Percentiles rank a stretch among this genome's conserved stretches.
Conservation (phyloP, 306 rosid species). For the Vigna reflexopilosa region DNA sequence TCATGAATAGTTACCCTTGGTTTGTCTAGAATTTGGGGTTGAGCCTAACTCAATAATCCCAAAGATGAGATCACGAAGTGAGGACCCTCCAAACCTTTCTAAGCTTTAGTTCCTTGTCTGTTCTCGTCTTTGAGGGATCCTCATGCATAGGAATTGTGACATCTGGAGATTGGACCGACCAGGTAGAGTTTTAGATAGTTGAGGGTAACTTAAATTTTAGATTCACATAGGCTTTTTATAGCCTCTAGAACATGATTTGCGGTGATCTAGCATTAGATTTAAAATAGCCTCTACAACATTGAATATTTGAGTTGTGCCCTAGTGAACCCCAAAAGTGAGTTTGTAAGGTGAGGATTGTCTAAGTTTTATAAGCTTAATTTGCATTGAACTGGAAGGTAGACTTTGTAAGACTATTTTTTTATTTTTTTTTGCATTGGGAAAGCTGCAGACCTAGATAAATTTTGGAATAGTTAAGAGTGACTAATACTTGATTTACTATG, state of each 20-base stretch:
- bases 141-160: neutral
- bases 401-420: neutral
- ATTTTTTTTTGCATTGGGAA: neutral
- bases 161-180: neutral
- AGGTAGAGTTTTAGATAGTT: neutral
- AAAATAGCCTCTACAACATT: neutral
- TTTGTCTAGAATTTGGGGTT: neutral
- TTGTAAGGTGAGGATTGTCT: neutral
- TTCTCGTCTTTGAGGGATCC: too few species aligned
- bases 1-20: conserved; percentile 31
- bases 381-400: neutral
- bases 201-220: neutral
- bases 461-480: too few species aligned
- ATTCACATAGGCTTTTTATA: neutral
- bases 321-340: neutral
- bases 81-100: neutral
- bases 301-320: neutral
- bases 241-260: neutral
- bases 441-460: neutral
- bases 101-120: neutral
- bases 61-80: neutral
- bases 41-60: neutral
- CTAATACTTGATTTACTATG: neutral
- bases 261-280: neutral
- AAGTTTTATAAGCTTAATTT: neutral